A percentile compares a stretch with the other conserved stretches of the same genome.
Evolutionary conservation across 768 basidiomycete genomes (phyloP).

Genomic region (Scleroderma citrinum): DNA sequence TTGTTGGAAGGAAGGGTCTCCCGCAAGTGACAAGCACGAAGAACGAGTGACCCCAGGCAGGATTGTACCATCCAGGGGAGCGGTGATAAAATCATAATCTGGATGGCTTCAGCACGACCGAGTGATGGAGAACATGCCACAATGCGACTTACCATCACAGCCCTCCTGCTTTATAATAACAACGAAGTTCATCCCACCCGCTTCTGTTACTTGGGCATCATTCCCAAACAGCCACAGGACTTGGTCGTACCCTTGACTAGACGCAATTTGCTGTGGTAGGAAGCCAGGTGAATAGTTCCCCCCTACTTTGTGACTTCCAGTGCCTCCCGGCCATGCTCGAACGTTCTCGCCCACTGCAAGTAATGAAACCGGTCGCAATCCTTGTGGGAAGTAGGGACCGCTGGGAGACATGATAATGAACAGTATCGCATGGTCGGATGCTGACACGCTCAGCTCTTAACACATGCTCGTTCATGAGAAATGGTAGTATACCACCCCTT

Average conservation of each 20-base stretch:
- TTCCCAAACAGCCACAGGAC: constrained; percentile 75
- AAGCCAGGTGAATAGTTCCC: constrained; percentile 60
- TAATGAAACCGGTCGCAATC: constrained; percentile 48
- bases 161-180: constrained; percentile 55
- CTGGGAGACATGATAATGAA: constrained; percentile 74
- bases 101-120: not conserved
- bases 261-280: constrained; percentile 59
- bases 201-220: constrained; percentile 49
- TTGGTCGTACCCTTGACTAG: constrained; percentile 65
- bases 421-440: constrained; percentile 75
- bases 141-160: constrained; percentile 37
- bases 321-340: constrained; percentile 82
- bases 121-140: not conserved
- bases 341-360: constrained; percentile 66
- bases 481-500: too few relatives aligned
- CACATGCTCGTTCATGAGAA: not conserved
- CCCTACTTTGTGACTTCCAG: constrained; percentile 56
- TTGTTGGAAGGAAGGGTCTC: constrained; percentile 48
- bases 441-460: constrained; percentile 56
- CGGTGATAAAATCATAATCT: constrained; percentile 83
- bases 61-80: constrained; percentile 87
- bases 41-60: constrained; percentile 90
- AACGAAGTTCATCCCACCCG: constrained; percentile 80
- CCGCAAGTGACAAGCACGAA: constrained; percentile 68
- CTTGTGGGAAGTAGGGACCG: constrained; percentile 46